A percentile compares a stretch with the other conserved stretches of the same genome.
Conservation (phyloP, 495 filamentous ascomycete species). For the Penicillium verhagenii region DNA sequence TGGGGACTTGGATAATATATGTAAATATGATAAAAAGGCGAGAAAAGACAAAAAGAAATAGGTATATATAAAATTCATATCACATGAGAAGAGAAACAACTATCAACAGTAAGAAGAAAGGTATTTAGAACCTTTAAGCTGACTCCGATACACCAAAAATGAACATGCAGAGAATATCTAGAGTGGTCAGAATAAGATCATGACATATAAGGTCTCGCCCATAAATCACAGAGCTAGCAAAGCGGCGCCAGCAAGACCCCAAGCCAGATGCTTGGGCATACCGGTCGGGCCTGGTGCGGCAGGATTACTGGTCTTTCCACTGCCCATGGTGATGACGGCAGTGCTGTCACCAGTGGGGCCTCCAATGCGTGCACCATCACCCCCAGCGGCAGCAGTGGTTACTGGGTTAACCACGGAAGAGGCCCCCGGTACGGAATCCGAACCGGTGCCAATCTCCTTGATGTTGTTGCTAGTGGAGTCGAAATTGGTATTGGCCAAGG, state of each 20-base stretch:
- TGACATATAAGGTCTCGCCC: not conserved
- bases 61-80: not conserved
- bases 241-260: constrained; percentile 30
- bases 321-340: constrained; percentile 12
- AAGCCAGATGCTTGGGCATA: constrained; percentile 23
- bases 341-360: constrained; percentile 22
- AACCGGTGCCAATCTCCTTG: constrained; percentile 69
- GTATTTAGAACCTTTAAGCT: not conserved
- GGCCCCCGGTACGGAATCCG: constrained; percentile 65
- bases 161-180: not conserved
- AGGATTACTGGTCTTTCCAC: constrained; percentile 21
- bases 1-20: not conserved
- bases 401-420: constrained; percentile 65
- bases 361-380: constrained; percentile 38
- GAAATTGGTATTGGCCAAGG: constrained; percentile 81
- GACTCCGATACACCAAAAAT: not conserved
- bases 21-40: not conserved
- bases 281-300: constrained; percentile 15
- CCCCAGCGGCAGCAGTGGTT: constrained; percentile 38
- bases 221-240: constrained; percentile 24
- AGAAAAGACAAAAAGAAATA: not conserved
- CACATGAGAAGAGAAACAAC: not conserved
- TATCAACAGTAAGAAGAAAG: not conserved
- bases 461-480: constrained; percentile 65
- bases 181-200: not conserved